Base-by-base conservation (phyloP, 441 rosid species). In the Daphne laureola region DNA sequence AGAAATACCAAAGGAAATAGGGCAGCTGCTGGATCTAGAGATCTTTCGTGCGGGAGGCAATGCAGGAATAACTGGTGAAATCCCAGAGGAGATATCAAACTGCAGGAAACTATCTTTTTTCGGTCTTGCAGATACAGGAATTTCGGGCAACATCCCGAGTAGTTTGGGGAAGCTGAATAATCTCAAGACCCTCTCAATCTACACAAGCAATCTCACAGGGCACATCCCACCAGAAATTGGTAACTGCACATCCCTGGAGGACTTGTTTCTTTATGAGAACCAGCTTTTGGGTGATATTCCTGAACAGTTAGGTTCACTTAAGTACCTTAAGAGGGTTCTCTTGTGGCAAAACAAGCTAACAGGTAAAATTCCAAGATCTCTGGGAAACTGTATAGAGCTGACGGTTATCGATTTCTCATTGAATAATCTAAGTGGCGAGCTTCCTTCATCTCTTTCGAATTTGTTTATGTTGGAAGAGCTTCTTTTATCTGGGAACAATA, bases 61-160 rank as follows among this genome's bases (percentile, higher is more conserved):
- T 54, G 46, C 67, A 13, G 81, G 76, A 51, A 65, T 85, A 46
- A 66, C 40, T 14, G 85, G 93, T 41, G 78, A 78, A 52, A 78
- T 85, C 43, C 93, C 93, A 36, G 53, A 48, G 68, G 73, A 75
- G 77, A 71, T 85, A 63, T 73, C 85, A 14, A 76, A 70, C 73
- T 85, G 93, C 70, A 69, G 55, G 36, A 38, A 51, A 8, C 68
- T 85, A 14, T 26, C 56, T 11, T 68, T 63, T 61, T 65, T 85
- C 50, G 93, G 93, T n/a, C 86, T 85, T 15, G 84, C 93, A 8
- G 93, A 85, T 48, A 82, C 93, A 0, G 83, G 71, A 43, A 69
- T 82, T 67, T 71, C 87, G 3, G 89, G 93, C 40, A 55, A 64
- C 57, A 67, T 85, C 43, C 93, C 93, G 3, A 55, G 43, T 4